Percentiles rank a stretch among this genome's conserved stretches.
Evolutionary conservation across 352 stramenopile species (phyloP).

Genomic region (Phytophthora sp.): DNA sequence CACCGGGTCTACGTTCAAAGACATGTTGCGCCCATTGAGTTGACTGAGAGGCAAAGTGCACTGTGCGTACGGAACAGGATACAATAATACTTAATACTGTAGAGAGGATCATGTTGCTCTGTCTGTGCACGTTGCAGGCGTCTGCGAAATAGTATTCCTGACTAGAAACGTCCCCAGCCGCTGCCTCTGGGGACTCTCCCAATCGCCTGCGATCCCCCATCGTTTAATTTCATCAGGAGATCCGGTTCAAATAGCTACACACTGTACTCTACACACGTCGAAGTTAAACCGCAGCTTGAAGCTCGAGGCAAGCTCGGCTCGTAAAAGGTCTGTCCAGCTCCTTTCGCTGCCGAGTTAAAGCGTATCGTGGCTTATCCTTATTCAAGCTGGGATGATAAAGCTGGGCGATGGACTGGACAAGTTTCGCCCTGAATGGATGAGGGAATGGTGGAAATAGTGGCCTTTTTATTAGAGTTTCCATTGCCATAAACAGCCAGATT

Average conservation of each 20-base stretch:
- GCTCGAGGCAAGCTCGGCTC: background rate
- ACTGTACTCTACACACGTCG: constrained; percentile 19
- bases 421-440: constrained; percentile 8
- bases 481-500: constrained; percentile 27
- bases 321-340: background rate
- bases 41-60: background rate
- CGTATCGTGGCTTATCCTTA: background rate
- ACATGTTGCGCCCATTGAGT: constrained; percentile 14
- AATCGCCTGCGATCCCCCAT: constrained; percentile 9
- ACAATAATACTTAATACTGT: constrained; percentile 9
- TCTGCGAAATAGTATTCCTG: constrained; percentile 25
- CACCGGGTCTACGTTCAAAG: constrained; percentile 16
- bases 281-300: constrained; percentile 30
- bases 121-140: constrained; percentile 2
- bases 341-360: background rate
- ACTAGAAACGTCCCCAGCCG: constrained; percentile 15
- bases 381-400: background rate
- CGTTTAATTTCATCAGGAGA: constrained; percentile 16
- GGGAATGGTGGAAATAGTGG: no score
- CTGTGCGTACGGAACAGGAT: background rate
- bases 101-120: constrained; percentile 5
- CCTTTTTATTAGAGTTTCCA: constrained; percentile 15
- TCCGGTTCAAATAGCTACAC: constrained; percentile 32
- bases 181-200: constrained; percentile 4
- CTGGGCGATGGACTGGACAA: background rate